phyloP scores from a whole-genome alignment of 768 basidiomycete species.

The Lactarius quietus region DNA sequence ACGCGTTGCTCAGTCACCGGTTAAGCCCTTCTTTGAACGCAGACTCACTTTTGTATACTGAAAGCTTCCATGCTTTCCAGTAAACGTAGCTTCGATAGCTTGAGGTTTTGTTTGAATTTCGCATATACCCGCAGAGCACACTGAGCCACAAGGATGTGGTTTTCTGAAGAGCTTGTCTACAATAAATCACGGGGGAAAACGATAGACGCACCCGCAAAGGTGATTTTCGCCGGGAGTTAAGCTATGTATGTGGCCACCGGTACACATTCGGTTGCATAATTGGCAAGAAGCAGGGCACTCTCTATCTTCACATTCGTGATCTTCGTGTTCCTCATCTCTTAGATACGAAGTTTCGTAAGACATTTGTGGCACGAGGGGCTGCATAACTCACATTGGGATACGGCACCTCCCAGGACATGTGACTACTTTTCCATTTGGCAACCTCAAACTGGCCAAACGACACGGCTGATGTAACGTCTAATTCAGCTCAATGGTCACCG shows the following conservation, averaged over 20 bases:
- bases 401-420: slow-evolving; percentile 8
- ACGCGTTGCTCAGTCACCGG: too few relatives aligned
- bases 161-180: slow-evolving; percentile 36
- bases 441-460: not conserved
- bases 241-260: slow-evolving; percentile 48
- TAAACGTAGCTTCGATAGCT: slow-evolving; percentile 58
- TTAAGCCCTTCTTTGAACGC: too few relatives aligned
- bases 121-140: slow-evolving; percentile 51
- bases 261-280: slow-evolving; percentile 52
- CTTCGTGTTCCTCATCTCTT: slow-evolving; percentile 44
- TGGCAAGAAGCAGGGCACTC: slow-evolving; percentile 53
- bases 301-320: slow-evolving; percentile 48
- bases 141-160: slow-evolving; percentile 43
- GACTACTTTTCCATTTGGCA: not conserved
- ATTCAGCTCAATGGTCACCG: not conserved
- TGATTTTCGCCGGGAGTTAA: slow-evolving; percentile 41
- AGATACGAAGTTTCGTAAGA: not conserved
- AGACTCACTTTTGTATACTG: slow-evolving; percentile 55
- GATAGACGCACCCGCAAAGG: slow-evolving; percentile 49
- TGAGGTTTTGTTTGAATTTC: slow-evolving; percentile 56
- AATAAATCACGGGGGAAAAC: not conserved
- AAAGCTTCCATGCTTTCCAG: slow-evolving; percentile 54
- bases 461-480: slow-evolving; percentile 5
- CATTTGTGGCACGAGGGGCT: not conserved
- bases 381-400: slow-evolving; percentile 1